Conservation (phyloP, 768 basidiomycete species). For the Lactifluus hygrophoroides region DNA sequence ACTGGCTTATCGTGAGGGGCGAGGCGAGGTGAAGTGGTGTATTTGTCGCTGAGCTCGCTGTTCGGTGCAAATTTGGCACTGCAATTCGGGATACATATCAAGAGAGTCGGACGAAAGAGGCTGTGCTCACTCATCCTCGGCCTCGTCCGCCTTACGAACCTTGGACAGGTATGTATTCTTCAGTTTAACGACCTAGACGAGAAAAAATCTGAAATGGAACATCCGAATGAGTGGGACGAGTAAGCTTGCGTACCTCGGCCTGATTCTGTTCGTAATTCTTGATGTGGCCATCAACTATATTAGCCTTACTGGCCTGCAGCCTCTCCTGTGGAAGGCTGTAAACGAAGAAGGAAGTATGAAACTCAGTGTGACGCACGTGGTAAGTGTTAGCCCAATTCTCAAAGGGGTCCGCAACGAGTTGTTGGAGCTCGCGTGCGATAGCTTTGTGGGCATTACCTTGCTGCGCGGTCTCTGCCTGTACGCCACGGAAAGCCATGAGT, state of each 20-base stretch:
- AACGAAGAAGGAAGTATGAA: neutral
- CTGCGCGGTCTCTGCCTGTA: slow-evolving; percentile 59
- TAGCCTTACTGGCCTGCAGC: slow-evolving; percentile 11
- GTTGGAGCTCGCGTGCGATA: slow-evolving; percentile 66
- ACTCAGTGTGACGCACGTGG: slow-evolving; percentile 38
- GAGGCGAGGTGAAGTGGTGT: slow-evolving; percentile 70
- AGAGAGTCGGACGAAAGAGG: neutral
- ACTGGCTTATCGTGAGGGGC: slow-evolving; percentile 49
- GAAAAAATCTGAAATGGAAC: neutral
- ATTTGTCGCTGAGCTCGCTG: slow-evolving; percentile 52
- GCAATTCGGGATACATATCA: slow-evolving; percentile 10
- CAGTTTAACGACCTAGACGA: slow-evolving; percentile 44
- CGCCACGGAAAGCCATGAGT: slow-evolving; percentile 68
- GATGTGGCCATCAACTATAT: slow-evolving; percentile 28
- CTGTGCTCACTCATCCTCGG: slow-evolving; percentile 79
- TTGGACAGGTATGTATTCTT: slow-evolving; percentile 73
- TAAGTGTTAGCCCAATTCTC: slow-evolving; percentile 69
- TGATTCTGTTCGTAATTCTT: slow-evolving; percentile 62
- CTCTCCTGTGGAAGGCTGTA: slow-evolving; percentile 4
- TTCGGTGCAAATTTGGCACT: slow-evolving; percentile 87
- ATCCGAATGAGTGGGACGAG: neutral
- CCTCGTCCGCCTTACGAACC: slow-evolving; percentile 79
- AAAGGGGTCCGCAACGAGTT: slow-evolving; percentile 74
- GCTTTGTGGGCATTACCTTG: slow-evolving; percentile 71
- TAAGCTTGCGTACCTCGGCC: slow-evolving; percentile 39